A percentile compares a stretch with the other conserved stretches of the same genome.
Conservation (phyloP, 441 rosid species). For the Jatropha podagrica region DNA sequence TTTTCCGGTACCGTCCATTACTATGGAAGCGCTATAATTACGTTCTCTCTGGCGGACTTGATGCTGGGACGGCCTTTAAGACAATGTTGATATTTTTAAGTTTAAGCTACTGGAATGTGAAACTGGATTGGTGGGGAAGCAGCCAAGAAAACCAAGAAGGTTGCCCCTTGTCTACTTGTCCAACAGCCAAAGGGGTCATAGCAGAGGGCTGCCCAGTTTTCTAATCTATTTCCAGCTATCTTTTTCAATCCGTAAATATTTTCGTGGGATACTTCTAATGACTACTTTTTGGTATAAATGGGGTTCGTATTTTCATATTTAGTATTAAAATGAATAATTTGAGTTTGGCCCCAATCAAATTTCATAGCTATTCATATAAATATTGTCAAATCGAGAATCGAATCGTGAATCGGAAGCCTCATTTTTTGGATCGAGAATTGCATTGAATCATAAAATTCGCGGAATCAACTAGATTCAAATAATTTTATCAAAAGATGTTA, state of each 20-base stretch:
- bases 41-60: constrained; percentile 67
- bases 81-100: constrained; percentile 51
- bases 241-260: not conserved
- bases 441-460: not conserved
- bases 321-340: no score
- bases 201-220: constrained; percentile 60
- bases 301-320: no score
- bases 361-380: no score
- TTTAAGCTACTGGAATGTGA: constrained; percentile 41
- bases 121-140: constrained; percentile 68
- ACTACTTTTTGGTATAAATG: not conserved
- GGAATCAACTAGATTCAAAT: no score
- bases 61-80: constrained; percentile 78
- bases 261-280: not conserved
- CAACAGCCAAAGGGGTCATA: constrained; percentile 59
- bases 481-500: no score
- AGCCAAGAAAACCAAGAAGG: constrained; percentile 45
- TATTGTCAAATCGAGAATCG: not conserved
- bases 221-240: constrained; percentile 14
- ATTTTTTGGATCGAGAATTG: not conserved
- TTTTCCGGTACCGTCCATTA: constrained; percentile 47
- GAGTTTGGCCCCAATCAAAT: no score
- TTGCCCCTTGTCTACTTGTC: constrained; percentile 67
- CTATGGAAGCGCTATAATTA: constrained; percentile 80
- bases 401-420: not conserved